Evolutionary conservation across 805 yeast species (phyloP).

Genomic region (Yamadazyma olivae): DNA sequence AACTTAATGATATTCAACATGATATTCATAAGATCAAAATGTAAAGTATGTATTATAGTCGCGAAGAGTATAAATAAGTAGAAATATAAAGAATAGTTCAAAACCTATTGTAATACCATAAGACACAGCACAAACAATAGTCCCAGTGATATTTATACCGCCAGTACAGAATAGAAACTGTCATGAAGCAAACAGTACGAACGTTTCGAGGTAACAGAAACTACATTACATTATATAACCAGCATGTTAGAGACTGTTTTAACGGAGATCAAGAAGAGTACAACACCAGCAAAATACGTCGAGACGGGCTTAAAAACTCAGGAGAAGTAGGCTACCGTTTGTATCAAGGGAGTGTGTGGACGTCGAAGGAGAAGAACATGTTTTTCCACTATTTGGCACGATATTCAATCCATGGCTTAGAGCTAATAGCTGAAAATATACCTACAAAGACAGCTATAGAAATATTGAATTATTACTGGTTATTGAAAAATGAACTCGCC

Average conservation of each 20-base stretch:
- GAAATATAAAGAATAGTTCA: no score
- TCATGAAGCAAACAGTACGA: no score
- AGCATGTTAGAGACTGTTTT: slow-evolving; percentile 18
- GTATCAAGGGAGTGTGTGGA: slow-evolving; percentile 41
- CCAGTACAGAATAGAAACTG: no score
- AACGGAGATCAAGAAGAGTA: neutral
- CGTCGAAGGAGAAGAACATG: slow-evolving; percentile 43
- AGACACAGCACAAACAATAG: no score
- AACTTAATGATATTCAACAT: no score
- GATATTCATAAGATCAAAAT: no score
- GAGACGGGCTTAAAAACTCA: neutral
- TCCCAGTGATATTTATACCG: no score
- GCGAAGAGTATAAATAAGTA: no score
- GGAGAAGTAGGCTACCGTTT: slow-evolving; percentile 6
- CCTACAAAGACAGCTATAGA: slow-evolving; percentile 43
- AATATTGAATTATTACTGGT: slow-evolving; percentile 42
- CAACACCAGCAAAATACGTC: slow-evolving; percentile 1
- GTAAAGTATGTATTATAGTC: no score
- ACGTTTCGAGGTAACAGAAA: slow-evolving; percentile 27
- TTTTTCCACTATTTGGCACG: slow-evolving; percentile 51
- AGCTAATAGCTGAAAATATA: slow-evolving; percentile 34
- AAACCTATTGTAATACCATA: no score
- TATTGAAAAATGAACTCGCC: slow-evolving; percentile 27
- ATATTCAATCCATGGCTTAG: slow-evolving; percentile 46
- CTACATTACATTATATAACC: slow-evolving; percentile 26